These are phyloP conservation scores for Penicillium waksmanii DNA, from an alignment of 495 filamentous ascomycete species.

Conservation along the genomic window DNA sequence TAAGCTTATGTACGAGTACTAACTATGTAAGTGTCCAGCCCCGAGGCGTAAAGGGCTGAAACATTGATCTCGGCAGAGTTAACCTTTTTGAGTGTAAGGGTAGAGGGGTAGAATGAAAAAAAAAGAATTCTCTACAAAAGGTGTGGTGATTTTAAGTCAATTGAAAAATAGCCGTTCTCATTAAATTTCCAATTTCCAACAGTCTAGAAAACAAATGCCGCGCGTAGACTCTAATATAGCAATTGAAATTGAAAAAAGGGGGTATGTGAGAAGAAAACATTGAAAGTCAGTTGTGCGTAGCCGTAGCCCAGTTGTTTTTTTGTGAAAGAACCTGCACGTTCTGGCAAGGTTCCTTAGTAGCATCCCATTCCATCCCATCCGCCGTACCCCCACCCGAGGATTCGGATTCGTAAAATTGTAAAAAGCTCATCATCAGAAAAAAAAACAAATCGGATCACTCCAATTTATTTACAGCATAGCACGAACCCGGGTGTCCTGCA, in stretches of 20 bases:
- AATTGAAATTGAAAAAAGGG: background rate
- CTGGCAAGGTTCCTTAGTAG: too few relatives aligned
- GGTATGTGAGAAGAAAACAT: background rate
- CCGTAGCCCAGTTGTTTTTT: too few relatives aligned
- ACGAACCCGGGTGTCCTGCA: slow-evolving; percentile 46
- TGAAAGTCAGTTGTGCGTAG: background rate
- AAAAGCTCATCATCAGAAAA: too few relatives aligned
- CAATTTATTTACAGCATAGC: slow-evolving; percentile 41
- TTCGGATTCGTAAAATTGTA: too few relatives aligned
- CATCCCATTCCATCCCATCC: too few relatives aligned
- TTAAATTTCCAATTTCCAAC: background rate
- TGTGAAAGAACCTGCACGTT: too few relatives aligned
- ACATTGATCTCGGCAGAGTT: too few relatives aligned
- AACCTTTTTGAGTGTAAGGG: too few relatives aligned
- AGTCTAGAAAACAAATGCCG: background rate
- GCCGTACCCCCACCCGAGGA: too few relatives aligned
- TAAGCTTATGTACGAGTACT: too few relatives aligned
- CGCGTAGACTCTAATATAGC: background rate
- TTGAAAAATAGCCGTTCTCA: background rate
- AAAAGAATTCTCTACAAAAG: background rate
- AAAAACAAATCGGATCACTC: background rate
- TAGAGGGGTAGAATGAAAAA: background rate
- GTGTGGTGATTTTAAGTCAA: background rate
- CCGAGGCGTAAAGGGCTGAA: too few relatives aligned
- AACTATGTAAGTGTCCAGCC: too few relatives aligned